Base-by-base conservation (phyloP, 2,329 filamentous ascomycete species). In the Penicillium capsulatum region DNA sequence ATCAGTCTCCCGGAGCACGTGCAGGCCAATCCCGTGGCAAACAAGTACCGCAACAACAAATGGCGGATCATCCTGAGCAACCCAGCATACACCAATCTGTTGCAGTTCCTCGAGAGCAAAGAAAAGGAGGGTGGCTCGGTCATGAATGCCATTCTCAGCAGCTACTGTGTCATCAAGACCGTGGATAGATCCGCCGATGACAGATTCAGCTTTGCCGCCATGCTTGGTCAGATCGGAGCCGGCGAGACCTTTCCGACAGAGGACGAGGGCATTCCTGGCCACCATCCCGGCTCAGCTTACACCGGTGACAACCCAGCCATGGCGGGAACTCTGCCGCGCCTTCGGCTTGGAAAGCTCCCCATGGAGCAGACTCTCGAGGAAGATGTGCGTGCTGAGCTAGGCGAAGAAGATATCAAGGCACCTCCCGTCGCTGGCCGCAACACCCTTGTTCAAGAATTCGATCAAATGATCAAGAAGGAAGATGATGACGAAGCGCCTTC, bases 41-140 rank as follows among this genome's bases (percentile, higher is more conserved):
- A 84, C 61, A 71, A 92, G 3, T 98, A 96, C 64, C 78, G 80
- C 28, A 79, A 81, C 40, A 91, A 90, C 71, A 92, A 88, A 63
- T 98, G 97, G 61, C 80, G 88, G 9, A 75, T 98, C 24, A 88
- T 88, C 0, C 71, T 98, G n/a, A 96, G 90, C 55, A 83, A 84
- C 41, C 84, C 90, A 53, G 83, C 89, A 1, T 89, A 86, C 42
- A 83, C 81, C 41, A 86, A 86, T 44, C 76, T 97, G 7, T 84
- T 95, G 57, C 85, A 89, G 53, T 94, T 91, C 54, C 72, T 98
- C 1, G 90, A 97, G 63, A 81, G 82, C n/a, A 90, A 95, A 48
- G 78, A 83, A 10, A 84, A 86, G 35, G 79, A 84, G 36, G 89
- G 89, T 8, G 91, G 89, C 11, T 78, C 80, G 5, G 79, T 91